Base-by-base conservation (phyloP, 2,329 filamentous ascomycete genomes). In the Fusarium floridanum region DNA sequence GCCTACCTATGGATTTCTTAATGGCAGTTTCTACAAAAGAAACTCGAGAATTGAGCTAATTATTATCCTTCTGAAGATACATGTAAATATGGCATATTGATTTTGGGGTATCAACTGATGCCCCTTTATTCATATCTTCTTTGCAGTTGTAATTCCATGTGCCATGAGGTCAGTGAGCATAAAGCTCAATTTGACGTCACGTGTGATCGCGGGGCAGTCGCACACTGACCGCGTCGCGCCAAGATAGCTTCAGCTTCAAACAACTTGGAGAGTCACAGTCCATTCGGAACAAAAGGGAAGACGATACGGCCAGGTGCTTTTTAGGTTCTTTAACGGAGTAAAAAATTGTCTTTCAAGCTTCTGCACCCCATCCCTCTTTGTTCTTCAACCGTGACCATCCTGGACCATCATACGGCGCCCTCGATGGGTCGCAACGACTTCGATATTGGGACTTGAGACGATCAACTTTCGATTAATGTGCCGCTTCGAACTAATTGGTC, bases 401-500 rank as follows among this genome's bases (percentile, higher is more conserved):
- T 41, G 5, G 57, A 61, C 17, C 57, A 61, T 32, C 37, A 45
- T 22, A 61, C 57, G 22, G 57, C 22, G 60, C 43, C 43, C 32
- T 37, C 16, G 32, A 66, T 41, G 43, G 34, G 37, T 48, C 20
- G 11, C 41, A 27, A 29, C 37, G 41, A n/a, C 32, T 22, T 32
- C 43, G 16, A 45, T n/a, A n/a, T 43, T 43, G 5, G 64, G n/a
- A 63, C 59, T 64, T 68, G 63, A 63, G 70, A 60, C 72, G 62
- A 67, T 59, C 37, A 62, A 27, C 57, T 32, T 48, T 48, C 64
- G 62, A 67, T 74, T 72, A 76, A 89, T 89, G 88, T 89, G 88
- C 82, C 87, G 88, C 20, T 88, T 86, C 78, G 88, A 89, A 81
- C 84, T 87, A 22, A 75, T 89, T 32, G 88, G 88, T 32, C 83